Evolutionary conservation across 129 eudicot genomes (phyloP).

Genomic region (Smallanthus sonchifolius): DNA sequence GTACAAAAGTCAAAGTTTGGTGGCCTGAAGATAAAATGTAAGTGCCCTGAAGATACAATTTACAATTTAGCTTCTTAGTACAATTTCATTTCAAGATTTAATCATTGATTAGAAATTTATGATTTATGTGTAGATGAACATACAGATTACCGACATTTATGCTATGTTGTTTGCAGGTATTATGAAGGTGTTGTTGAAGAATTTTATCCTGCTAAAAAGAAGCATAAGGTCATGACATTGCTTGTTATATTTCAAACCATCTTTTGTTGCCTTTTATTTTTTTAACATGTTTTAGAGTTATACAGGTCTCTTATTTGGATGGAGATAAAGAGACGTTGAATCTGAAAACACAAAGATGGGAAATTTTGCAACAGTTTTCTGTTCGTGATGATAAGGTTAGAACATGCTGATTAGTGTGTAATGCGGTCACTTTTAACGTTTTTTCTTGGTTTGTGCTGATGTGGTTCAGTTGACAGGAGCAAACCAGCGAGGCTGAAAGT

Average conservation of each 20-base stretch:
- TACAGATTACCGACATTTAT: neutral
- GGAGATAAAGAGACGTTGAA: slow-evolving; percentile 63
- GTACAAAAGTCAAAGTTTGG: slow-evolving; percentile 75
- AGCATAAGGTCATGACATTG: slow-evolving; percentile 55
- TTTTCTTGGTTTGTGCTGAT: slow-evolving; percentile 14
- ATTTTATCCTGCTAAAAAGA: slow-evolving; percentile 53
- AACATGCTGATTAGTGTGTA: neutral
- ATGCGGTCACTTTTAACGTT: neutral
- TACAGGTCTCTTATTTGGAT: slow-evolving; percentile 67
- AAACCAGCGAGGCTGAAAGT: slow-evolving; percentile 26
- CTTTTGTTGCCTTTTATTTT: neutral
- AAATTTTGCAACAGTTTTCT: slow-evolving; percentile 35
- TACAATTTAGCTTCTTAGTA: neutral
- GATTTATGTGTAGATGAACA: neutral
- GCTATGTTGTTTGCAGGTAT: slow-evolving; percentile 46
- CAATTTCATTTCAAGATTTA: neutral
- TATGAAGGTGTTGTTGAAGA: slow-evolving; percentile 64
- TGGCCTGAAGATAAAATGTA: slow-evolving; percentile 80
- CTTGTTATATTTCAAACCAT: neutral
- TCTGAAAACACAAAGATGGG: slow-evolving; percentile 62
- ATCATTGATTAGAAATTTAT: neutral
- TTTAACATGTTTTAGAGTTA: slow-evolving; percentile 18
- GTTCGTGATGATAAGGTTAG: slow-evolving; percentile 47
- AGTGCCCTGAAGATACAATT: slow-evolving; percentile 22
- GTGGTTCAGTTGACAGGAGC: slow-evolving; percentile 44